phyloP scores from a whole-genome alignment of 441 rosid genomes.

The Hura crepitans region DNA sequence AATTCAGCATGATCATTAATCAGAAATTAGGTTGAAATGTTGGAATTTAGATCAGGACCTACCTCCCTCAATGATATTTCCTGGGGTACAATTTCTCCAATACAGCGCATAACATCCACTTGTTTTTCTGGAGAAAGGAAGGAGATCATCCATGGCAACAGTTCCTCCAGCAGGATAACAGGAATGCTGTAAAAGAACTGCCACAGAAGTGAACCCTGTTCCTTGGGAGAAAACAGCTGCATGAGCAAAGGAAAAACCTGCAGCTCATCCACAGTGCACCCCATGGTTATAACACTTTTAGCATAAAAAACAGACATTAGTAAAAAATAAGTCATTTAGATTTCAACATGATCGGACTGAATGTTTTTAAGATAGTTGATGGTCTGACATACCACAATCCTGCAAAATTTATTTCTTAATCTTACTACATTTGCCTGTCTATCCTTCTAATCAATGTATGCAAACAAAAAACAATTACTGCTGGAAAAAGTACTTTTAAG shows the following conservation, averaged over 20 bases:
- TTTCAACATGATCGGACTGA: neutral
- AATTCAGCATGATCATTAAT: slow-evolving; percentile 28
- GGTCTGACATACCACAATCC: neutral
- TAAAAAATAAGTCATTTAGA: neutral
- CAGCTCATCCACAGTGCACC: slow-evolving; percentile 33
- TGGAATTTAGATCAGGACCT: slow-evolving; percentile 24
- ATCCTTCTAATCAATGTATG: neutral
- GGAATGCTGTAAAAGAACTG: slow-evolving; percentile 66
- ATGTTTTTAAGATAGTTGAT: neutral
- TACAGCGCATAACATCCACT: slow-evolving; percentile 34
- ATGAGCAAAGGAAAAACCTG: slow-evolving; percentile 68
- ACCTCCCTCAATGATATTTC: slow-evolving; percentile 57
- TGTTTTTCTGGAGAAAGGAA: slow-evolving; percentile 43
- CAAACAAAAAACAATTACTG: neutral
- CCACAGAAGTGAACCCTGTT: slow-evolving; percentile 64
- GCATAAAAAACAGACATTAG: slow-evolving; percentile 1
- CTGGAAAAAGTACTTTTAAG: too few relatives aligned
- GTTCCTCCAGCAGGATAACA: slow-evolving; percentile 47
- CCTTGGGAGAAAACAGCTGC: slow-evolving; percentile 45
- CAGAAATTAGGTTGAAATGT: slow-evolving; percentile 12
- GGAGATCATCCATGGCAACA: slow-evolving; percentile 64
- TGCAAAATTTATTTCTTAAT: neutral
- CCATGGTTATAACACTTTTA: slow-evolving; percentile 15
- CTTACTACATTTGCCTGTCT: neutral
- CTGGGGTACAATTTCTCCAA: slow-evolving; percentile 42